These are phyloP conservation scores for Arthrobotrys sinensis DNA, from an alignment of 2,329 filamentous ascomycete genomes.

Conservation along the genomic window DNA sequence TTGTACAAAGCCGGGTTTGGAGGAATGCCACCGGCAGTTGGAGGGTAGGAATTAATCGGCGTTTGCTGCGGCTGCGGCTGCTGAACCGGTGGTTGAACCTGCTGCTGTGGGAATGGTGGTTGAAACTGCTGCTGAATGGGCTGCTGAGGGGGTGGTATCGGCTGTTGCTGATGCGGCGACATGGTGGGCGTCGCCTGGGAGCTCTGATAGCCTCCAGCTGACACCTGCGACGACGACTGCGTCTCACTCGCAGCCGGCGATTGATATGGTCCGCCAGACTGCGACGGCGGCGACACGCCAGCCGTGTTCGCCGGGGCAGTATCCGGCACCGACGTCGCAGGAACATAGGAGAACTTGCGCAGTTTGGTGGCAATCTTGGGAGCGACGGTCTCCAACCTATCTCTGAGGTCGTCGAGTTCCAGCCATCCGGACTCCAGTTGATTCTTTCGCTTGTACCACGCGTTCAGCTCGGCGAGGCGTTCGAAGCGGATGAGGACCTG, in stretches of 20 bases:
- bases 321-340: constrained; percentile 36
- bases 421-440: constrained; percentile 49
- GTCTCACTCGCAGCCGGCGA: constrained; percentile 37
- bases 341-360: constrained; percentile 55
- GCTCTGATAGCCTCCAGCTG: constrained; percentile 29
- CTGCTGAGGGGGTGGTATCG: constrained; percentile 29
- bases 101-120: constrained; percentile 22
- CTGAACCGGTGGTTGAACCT: neutral
- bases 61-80: constrained; percentile 26
- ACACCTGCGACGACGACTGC: constrained; percentile 33
- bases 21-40: constrained; percentile 36
- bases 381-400: constrained; percentile 52
- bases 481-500: constrained; percentile 59
- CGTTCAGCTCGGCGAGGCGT: constrained; percentile 58
- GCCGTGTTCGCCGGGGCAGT: constrained; percentile 30
- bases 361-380: constrained; percentile 58
- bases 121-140: constrained; percentile 12
- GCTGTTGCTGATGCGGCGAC: constrained; percentile 9
- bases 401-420: constrained; percentile 55
- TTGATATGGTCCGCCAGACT: constrained; percentile 25
- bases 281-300: constrained; percentile 14
- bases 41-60: constrained; percentile 3
- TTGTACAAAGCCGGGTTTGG: constrained; percentile 42
- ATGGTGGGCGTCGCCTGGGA: constrained; percentile 34
- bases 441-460: constrained; percentile 60